phyloP scores from a whole-genome alignment of 257 asterid genomes.

The Hygrophila difformis region DNA sequence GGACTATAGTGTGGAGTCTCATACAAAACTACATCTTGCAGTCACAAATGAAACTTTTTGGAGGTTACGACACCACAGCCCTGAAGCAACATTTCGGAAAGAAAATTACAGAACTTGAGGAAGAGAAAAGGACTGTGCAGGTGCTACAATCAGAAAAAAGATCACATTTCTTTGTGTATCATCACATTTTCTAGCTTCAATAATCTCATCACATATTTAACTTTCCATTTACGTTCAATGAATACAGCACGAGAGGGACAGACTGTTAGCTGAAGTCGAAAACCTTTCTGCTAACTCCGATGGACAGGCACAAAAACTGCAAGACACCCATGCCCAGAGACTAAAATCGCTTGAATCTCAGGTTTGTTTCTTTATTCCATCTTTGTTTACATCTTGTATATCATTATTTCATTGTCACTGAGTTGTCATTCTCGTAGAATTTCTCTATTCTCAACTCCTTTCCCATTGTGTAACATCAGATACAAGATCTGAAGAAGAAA shows the following conservation, averaged over 20 bases:
- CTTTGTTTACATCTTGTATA: too few relatives aligned
- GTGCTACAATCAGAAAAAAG: slow-evolving; percentile 22
- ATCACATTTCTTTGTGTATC: slow-evolving; percentile 9
- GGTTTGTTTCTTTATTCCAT: slow-evolving; percentile 26
- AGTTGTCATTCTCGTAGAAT: too few relatives aligned
- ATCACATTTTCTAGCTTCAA: slow-evolving; percentile 1
- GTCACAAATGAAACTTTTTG: slow-evolving; percentile 91
- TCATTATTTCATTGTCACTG: too few relatives aligned
- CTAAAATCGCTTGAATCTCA: slow-evolving; percentile 55
- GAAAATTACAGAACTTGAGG: slow-evolving; percentile 91
- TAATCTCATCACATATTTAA: too few relatives aligned
- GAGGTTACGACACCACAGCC: slow-evolving; percentile 76
- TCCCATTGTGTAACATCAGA: too few relatives aligned
- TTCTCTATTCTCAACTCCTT: too few relatives aligned
- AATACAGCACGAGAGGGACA: slow-evolving; percentile 51
- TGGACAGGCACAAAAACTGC: slow-evolving; percentile 55
- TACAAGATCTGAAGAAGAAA: slow-evolving; percentile 95
- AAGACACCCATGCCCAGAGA: slow-evolving; percentile 51
- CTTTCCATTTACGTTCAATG: too few relatives aligned
- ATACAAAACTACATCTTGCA: slow-evolving; percentile 46
- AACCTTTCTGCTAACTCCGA: slow-evolving; percentile 56
- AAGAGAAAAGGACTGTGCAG: slow-evolving; percentile 89
- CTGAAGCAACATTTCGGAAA: slow-evolving; percentile 96
- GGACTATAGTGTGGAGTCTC: slow-evolving; percentile 6
- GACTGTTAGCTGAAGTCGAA: slow-evolving; percentile 55